phyloP scores from a whole-genome alignment of 129 eudicot species.

The Pulicaria dysenterica region DNA sequence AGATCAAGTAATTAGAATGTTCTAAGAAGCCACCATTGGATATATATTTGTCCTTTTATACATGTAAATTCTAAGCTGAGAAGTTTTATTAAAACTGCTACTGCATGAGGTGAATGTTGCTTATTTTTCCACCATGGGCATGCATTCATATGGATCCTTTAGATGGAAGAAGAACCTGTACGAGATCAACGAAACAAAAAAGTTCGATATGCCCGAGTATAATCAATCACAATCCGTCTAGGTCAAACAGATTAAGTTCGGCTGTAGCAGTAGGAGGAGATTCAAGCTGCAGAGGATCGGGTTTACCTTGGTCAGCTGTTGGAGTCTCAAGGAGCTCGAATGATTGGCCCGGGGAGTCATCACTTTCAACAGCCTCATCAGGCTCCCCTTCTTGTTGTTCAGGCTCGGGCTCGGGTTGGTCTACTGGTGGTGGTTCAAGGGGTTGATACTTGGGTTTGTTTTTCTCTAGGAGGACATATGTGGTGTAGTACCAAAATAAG shows the following conservation, averaged over 20 bases:
- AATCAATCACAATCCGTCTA: conserved; percentile 89
- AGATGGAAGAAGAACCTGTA: conserved; percentile 77
- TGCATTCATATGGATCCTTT: conserved; percentile 45
- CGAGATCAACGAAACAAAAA: conserved; percentile 62
- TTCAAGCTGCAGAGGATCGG: conserved; percentile 56
- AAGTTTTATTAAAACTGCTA: conserved; percentile 27
- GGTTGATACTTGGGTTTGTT: conserved; percentile 87
- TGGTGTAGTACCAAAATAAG: conserved; percentile 79
- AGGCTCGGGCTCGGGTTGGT: conserved; percentile 34
- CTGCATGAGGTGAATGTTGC: conserved; percentile 42
- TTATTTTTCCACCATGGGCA: conserved; percentile 51
- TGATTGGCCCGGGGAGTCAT: conserved; percentile 49
- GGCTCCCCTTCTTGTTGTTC: conserved; percentile 30
- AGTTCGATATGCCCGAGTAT: conserved; percentile 51
- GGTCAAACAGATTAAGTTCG: conserved; percentile 67
- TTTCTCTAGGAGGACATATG: conserved; percentile 78
- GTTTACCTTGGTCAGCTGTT: conserved; percentile 71
- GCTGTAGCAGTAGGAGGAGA: conserved; percentile 62
- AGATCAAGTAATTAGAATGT: conserved; percentile 9
- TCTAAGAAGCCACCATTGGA: conserved; percentile 26
- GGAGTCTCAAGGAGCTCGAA: conserved; percentile 59
- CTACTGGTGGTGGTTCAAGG: conserved; percentile 62
- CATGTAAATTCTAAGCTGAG: conserved; percentile 28
- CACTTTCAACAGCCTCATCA: conserved; percentile 53
- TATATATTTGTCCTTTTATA: neutral